Conservation (phyloP, 2,329 filamentous ascomycete species). For the Penicillium sumatraense region DNA sequence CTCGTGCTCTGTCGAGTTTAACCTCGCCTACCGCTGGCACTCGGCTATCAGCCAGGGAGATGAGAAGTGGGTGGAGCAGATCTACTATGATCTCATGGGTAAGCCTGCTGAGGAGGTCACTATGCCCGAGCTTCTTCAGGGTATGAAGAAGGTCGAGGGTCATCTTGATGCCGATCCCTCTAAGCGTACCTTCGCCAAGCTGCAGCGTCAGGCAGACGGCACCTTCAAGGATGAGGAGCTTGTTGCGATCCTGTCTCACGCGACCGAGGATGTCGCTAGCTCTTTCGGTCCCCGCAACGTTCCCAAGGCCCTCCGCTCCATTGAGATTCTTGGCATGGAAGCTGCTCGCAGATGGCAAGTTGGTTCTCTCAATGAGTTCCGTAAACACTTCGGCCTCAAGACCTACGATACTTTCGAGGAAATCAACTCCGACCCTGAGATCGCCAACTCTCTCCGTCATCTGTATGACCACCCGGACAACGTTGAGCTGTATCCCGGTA, state of each 20-base stretch:
- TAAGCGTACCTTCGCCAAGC: slow-evolving; percentile 69
- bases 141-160: slow-evolving; percentile 66
- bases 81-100: slow-evolving; percentile 67
- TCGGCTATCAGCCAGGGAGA: slow-evolving; percentile 76
- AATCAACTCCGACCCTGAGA: slow-evolving; percentile 76
- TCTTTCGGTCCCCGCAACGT: slow-evolving; percentile 75
- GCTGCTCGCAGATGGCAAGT: slow-evolving; percentile 78
- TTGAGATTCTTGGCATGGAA: slow-evolving; percentile 81
- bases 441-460: slow-evolving; percentile 67
- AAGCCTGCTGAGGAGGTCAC: slow-evolving; percentile 62
- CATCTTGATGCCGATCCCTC: slow-evolving; percentile 68
- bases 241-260: slow-evolving; percentile 68
- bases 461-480: slow-evolving; percentile 74
- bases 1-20: slow-evolving; percentile 85
- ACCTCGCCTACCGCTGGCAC: slow-evolving; percentile 87
- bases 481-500: slow-evolving; percentile 79
- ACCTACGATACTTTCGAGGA: slow-evolving; percentile 79
- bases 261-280: slow-evolving; percentile 71
- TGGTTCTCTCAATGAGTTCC: slow-evolving; percentile 81
- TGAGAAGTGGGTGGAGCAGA: slow-evolving; percentile 77
- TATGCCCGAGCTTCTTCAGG: slow-evolving; percentile 64
- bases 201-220: slow-evolving; percentile 68
- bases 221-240: slow-evolving; percentile 77
- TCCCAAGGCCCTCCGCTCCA: slow-evolving; percentile 71
- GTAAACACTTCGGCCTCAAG: slow-evolving; percentile 78